phyloP scores from a whole-genome alignment of 177 flowering plant species.

The Vitis hybrid region DNA sequence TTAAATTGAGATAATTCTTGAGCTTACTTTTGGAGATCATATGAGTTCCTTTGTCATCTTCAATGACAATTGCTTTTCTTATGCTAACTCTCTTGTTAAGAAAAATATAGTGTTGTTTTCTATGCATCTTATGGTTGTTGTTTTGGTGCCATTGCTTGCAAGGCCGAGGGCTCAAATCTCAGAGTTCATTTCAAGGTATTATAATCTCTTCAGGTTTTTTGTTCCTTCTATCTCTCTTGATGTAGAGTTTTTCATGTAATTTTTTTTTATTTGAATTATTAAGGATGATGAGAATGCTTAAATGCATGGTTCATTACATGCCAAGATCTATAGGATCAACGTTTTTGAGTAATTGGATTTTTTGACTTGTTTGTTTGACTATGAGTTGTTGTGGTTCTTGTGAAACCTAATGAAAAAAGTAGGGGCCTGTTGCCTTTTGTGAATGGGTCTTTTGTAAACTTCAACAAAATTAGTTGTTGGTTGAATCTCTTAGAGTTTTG shows the following conservation, averaged over 20 bases:
- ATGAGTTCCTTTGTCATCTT: too few relatives aligned
- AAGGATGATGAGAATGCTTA: too few relatives aligned
- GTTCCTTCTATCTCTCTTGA: background rate
- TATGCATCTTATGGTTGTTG: background rate
- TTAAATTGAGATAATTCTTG: too few relatives aligned
- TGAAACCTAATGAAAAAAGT: conserved; percentile 28
- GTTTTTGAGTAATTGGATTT: too few relatives aligned
- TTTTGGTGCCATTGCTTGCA: conserved; percentile 36
- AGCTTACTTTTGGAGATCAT: too few relatives aligned
- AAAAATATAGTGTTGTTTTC: too few relatives aligned
- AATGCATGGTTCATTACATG: too few relatives aligned
- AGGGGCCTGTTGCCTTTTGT: conserved; percentile 19
- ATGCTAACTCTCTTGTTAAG: too few relatives aligned
- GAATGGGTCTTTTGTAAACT: conserved; percentile 12
- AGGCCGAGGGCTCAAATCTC: conserved; percentile 46
- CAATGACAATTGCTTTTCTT: too few relatives aligned
- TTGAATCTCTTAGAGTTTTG: background rate
- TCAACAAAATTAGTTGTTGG: background rate
- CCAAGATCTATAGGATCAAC: too few relatives aligned
- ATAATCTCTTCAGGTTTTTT: background rate
- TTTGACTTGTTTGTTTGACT: too few relatives aligned
- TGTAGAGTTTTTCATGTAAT: background rate
- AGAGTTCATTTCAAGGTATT: conserved; percentile 48
- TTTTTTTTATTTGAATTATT: background rate
- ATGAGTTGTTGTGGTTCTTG: background rate